Conservation (phyloP, 345 rosid genomes). For the Eucalyptus urophylla region DNA sequence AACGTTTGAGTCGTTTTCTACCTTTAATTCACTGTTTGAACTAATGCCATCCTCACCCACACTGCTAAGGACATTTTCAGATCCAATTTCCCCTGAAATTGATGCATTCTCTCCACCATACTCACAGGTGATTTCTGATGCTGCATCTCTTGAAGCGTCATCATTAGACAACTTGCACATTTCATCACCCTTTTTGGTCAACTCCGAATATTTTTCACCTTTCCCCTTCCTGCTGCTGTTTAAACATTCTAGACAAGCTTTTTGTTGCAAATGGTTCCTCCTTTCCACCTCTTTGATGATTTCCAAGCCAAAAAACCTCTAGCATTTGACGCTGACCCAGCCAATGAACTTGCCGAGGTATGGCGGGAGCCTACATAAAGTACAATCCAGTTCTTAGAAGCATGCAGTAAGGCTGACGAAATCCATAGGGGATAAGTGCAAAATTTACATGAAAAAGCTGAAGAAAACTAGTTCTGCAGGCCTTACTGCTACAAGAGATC, state of each 20-base stretch:
- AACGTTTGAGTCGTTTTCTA: slow-evolving; percentile 12
- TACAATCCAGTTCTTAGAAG: not conserved
- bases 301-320: slow-evolving; percentile 48
- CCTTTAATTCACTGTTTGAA: slow-evolving; percentile 7
- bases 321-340: slow-evolving; percentile 36
- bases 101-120: slow-evolving; percentile 28
- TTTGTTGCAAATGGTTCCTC: slow-evolving; percentile 55
- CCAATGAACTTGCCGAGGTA: slow-evolving; percentile 19
- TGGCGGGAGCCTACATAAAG: slow-evolving; percentile 42
- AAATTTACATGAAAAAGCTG: not conserved
- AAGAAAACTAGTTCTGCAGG: not conserved
- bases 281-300: slow-evolving; percentile 92
- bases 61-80: slow-evolving; percentile 15
- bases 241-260: slow-evolving; percentile 81
- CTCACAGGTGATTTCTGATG: slow-evolving; percentile 18
- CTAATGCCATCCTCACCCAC: slow-evolving; percentile 25
- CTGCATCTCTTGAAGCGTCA: slow-evolving; percentile 12
- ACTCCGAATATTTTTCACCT: slow-evolving; percentile 44
- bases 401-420: not conserved
- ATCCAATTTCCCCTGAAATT: slow-evolving; percentile 17
- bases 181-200: slow-evolving; percentile 13
- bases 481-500: slow-evolving; percentile 38
- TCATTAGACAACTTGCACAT: slow-evolving; percentile 9
- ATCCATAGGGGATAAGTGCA: too few species aligned
- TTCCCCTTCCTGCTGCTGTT: slow-evolving; percentile 92